Evolutionary conservation across 1,284 basidiomycete species (phyloP).

Genomic region (Pyrrhoderma noxium): DNA sequence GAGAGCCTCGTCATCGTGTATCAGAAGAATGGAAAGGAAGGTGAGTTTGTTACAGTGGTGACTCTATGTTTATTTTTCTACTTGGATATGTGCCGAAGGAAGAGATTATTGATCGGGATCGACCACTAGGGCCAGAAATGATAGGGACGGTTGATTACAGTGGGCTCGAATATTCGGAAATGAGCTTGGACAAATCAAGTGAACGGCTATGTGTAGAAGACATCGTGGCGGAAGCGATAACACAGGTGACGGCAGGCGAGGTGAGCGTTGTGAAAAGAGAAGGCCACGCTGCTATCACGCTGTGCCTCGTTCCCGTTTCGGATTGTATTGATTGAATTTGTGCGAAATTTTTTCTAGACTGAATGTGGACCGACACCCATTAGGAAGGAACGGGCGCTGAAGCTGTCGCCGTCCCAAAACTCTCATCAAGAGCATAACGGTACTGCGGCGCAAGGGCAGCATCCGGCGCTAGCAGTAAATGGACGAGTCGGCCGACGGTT

Average conservation of each 20-base stretch:
- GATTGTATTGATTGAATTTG: neutral
- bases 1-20: conserved; percentile 56
- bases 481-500: conserved; percentile 65
- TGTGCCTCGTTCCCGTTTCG: conserved; percentile 19
- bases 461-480: conserved; percentile 59
- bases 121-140: conserved; percentile 38
- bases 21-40: conserved; percentile 34
- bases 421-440: neutral
- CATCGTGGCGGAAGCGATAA: conserved; percentile 49
- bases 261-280: conserved; percentile 29
- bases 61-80: conserved; percentile 18
- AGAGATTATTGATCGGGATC: conserved; percentile 32
- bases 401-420: conserved; percentile 6
- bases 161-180: conserved; percentile 47
- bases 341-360: conserved; percentile 32
- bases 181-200: conserved; percentile 32
- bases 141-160: conserved; percentile 54
- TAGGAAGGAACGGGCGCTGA: conserved; percentile 48
- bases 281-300: conserved; percentile 17
- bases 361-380: conserved; percentile 43
- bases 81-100: conserved; percentile 1
- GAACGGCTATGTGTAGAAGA: conserved; percentile 52
- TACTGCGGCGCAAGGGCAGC: conserved; percentile 36
- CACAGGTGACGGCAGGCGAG: conserved; percentile 47
- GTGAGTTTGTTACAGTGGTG: conserved; percentile 30